Evolutionary conservation across 129 eudicot species (phyloP).

Genomic region (Flaveria sonorensis): DNA sequence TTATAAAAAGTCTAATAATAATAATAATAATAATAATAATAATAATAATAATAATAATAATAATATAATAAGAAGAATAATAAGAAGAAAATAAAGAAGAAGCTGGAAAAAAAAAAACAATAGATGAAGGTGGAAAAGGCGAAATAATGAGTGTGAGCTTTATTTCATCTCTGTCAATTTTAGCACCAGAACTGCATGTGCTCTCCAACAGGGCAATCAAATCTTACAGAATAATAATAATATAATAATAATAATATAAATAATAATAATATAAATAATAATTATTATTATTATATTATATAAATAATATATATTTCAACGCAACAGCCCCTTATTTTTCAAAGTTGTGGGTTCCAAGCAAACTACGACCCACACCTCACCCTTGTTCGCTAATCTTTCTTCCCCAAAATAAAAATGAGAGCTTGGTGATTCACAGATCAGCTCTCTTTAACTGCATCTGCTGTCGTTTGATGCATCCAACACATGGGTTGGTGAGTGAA

Average conservation of each 20-base stretch:
- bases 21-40: no score
- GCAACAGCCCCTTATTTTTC: neutral
- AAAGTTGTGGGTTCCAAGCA: conserved; percentile 29
- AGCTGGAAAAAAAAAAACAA: no score
- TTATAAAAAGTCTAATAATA: no score
- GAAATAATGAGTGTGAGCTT: conserved; percentile 29
- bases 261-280: no score
- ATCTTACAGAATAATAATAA: conserved; percentile 28
- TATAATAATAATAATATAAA: no score
- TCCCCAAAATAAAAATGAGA: neutral
- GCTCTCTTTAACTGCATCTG: conserved; percentile 2
- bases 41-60: no score
- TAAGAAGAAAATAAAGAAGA: no score
- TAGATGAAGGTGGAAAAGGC: conserved; percentile 7
- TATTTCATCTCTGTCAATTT: conserved; percentile 33
- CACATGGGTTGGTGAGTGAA: conserved; percentile 34
- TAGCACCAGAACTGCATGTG: conserved; percentile 38
- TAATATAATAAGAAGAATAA: no score
- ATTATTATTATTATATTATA: no score
- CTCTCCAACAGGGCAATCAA: conserved; percentile 42
- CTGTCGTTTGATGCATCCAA: conserved; percentile 21
- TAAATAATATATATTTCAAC: conserved; percentile 20
- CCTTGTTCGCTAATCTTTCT: conserved; percentile 7
- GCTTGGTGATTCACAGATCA: conserved; percentile 8
- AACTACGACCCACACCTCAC: conserved; percentile 26